phyloP scores from a whole-genome alignment of 129 eudicot genomes.

The Helianthus tuberosus region DNA sequence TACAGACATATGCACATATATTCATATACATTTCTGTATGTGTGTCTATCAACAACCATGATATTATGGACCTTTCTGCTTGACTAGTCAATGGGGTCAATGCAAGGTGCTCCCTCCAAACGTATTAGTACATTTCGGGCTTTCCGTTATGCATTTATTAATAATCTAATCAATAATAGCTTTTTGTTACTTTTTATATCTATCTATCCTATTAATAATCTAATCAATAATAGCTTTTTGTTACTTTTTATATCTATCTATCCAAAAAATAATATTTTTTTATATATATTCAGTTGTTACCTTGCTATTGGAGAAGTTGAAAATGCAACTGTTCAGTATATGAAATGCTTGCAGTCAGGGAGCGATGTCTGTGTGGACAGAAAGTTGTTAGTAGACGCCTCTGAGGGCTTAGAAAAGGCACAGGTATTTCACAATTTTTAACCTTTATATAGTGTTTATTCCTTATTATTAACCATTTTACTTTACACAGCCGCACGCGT shows the following conservation, averaged over 20 bases:
- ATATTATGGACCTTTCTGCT: background rate
- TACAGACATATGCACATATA: background rate
- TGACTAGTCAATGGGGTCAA: slow-evolving; percentile 1
- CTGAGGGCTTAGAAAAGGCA: slow-evolving; percentile 85
- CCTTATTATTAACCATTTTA: background rate
- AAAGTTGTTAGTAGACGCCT: slow-evolving; percentile 81
- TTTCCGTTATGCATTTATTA: background rate
- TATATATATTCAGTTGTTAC: slow-evolving; percentile 60
- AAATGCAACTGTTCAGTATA: slow-evolving; percentile 65
- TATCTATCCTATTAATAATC: background rate
- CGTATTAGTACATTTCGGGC: background rate
- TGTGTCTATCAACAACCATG: background rate
- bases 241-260: background rate
- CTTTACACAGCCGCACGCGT: slow-evolving; percentile 2
- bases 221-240: background rate
- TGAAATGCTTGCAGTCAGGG: slow-evolving; percentile 80
- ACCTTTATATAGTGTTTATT: background rate
- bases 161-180: background rate
- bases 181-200: background rate
- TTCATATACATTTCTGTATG: background rate
- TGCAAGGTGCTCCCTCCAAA: background rate
- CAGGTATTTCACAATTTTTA: slow-evolving; percentile 47
- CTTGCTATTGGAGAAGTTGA: slow-evolving; percentile 95
- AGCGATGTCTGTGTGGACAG: slow-evolving; percentile 64
- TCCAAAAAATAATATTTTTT: background rate